These are phyloP conservation scores for Chalciporus sphaerocephalus DNA, from an alignment of 768 basidiomycete genomes.

Conservation along the genomic window DNA sequence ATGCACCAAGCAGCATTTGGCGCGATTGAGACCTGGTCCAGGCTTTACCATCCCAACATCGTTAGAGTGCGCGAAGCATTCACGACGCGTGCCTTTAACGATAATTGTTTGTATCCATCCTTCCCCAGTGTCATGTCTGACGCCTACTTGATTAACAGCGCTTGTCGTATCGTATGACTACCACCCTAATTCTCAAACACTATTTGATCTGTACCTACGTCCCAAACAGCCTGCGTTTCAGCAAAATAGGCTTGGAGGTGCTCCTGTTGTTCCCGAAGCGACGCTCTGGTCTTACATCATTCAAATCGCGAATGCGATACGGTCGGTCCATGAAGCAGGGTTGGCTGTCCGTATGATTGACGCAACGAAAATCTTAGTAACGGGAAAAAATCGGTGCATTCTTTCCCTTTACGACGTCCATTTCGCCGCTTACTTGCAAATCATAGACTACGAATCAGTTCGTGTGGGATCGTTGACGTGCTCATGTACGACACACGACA, in stretches of 20 bases:
- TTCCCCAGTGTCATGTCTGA: slow-evolving; percentile 6
- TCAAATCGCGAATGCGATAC: slow-evolving; percentile 85
- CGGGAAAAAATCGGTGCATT: slow-evolving; percentile 78
- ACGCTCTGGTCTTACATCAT: slow-evolving; percentile 90
- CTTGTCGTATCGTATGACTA: slow-evolving; percentile 90
- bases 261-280: slow-evolving; percentile 58
- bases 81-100: slow-evolving; percentile 88
- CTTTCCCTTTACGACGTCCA: neutral
- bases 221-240: slow-evolving; percentile 40
- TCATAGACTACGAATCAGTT: slow-evolving; percentile 73
- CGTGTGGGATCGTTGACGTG: slow-evolving; percentile 85
- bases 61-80: slow-evolving; percentile 86
- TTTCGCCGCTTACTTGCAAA: slow-evolving; percentile 3
- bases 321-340: slow-evolving; percentile 76
- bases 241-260: slow-evolving; percentile 35
- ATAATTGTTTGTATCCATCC: slow-evolving; percentile 63
- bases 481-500: slow-evolving; percentile 68
- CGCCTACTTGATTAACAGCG: slow-evolving; percentile 43
- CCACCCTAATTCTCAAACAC: slow-evolving; percentile 76
- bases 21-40: slow-evolving; percentile 81
- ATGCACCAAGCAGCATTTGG: slow-evolving; percentile 77
- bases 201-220: slow-evolving; percentile 75
- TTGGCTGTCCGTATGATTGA: slow-evolving; percentile 82
- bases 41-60: slow-evolving; percentile 81
- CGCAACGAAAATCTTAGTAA: slow-evolving; percentile 80